Conservation (phyloP, 495 filamentous ascomycete species). For the Aspergillus sclerotioniger region DNA sequence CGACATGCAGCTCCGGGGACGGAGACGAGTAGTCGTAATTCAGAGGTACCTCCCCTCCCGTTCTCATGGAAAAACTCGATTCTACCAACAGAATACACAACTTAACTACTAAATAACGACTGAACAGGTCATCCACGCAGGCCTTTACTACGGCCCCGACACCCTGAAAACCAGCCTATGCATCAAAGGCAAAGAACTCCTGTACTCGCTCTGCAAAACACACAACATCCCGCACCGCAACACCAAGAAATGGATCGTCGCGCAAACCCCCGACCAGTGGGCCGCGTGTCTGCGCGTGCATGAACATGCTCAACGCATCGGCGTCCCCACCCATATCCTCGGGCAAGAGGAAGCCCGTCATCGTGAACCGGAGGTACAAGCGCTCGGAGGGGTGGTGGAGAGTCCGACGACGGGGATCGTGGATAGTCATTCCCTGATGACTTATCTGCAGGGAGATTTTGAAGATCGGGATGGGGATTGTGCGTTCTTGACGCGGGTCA, state of each 20-base stretch:
- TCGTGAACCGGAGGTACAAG: slow-evolving; percentile 72
- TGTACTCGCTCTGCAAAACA: slow-evolving; percentile 74
- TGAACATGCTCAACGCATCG: slow-evolving; percentile 60
- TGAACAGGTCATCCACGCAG: slow-evolving; percentile 83
- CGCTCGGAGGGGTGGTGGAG: slow-evolving; percentile 71
- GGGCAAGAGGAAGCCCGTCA: slow-evolving; percentile 53
- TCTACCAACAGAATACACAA: background rate
- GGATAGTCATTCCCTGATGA: slow-evolving; percentile 83
- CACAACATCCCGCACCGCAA: slow-evolving; percentile 67
- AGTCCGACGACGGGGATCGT: slow-evolving; percentile 85
- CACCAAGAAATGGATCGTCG: slow-evolving; percentile 92
- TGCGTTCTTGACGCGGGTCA: slow-evolving; percentile 64
- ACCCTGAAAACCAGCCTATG: slow-evolving; percentile 85
- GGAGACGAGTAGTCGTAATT: slow-evolving; percentile 91
- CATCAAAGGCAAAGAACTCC: slow-evolving; percentile 66
- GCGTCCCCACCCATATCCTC: slow-evolving; percentile 73
- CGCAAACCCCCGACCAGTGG: slow-evolving; percentile 71
- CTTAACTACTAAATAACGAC: background rate
- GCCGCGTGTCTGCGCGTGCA: slow-evolving; percentile 64
- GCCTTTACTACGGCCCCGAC: slow-evolving; percentile 80
- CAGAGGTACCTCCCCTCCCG: slow-evolving; percentile 57
- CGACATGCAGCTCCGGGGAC: slow-evolving; percentile 73
- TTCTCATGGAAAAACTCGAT: background rate
- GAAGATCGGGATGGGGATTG: slow-evolving; percentile 73
- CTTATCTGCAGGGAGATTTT: slow-evolving; percentile 70